Evolutionary conservation across 768 basidiomycete genomes (phyloP), one percentile per base, ranked within the genome.

Genomic region (Termitomyces sp.): DNA sequence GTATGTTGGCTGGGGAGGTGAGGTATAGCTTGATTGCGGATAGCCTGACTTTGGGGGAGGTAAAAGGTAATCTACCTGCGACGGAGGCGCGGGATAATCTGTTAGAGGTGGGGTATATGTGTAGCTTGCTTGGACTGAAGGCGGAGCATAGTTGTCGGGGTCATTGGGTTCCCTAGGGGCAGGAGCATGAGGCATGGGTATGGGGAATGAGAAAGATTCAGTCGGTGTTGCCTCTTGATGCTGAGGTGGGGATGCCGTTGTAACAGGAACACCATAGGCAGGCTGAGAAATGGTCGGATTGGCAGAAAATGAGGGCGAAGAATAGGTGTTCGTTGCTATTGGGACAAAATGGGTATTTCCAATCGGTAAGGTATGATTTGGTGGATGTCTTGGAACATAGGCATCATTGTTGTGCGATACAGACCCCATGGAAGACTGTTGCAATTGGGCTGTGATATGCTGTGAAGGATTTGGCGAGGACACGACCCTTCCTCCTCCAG

Each of bases 181-280:
- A 34, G 54, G 40, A 31, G 42, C 36, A 37, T 50, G 47, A 31
- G 37, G 20, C 48, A 61, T 43, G 38, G 78, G 77, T 47, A 74
- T 63, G 1, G 77, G 76, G 68, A 78, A 80, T 20, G 51, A 60
- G 31, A 56, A 62, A 37, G 61, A 68, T 56, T 57, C 62, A 31
- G 54, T 48, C 36, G 59, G 15, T 14, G 42, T 17, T 14, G 31
- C 10, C n/a, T 54, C 50, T 54, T 51, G 46, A 46, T 31, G 36
- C 48, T 20, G 32, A 17, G 32, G 12, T 31, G 49, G 10, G 1
- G 42, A 47, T 3, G 25, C 4, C 1, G 43, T 17, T 11, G 42
- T 3, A 29, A 53, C 20, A 14, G 48, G 40, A 20, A 20, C 37
- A 37, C 29, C 38, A 45, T 20, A 56, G 15, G 36, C 20, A 36